These are phyloP conservation scores for Chondrus crispus DNA, from an alignment of 23 red algal species.

Conservation along the genomic window DNA sequence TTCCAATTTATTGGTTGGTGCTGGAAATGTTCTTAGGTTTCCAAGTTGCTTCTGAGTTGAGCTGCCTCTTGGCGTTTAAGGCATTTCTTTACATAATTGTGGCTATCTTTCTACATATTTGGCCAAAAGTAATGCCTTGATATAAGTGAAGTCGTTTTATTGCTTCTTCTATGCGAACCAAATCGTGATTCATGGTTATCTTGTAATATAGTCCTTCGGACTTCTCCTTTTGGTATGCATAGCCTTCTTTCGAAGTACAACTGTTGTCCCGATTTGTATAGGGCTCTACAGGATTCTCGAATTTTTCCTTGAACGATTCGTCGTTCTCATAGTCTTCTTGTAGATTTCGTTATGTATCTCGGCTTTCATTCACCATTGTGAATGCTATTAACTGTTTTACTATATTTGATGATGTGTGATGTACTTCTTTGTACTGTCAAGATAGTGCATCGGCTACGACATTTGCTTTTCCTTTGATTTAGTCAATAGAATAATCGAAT, in stretches of 20 bases:
- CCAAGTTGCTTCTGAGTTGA: background rate
- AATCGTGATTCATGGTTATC: conserved; percentile 3
- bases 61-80: background rate
- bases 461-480: conserved; percentile 23
- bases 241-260: background rate
- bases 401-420: background rate
- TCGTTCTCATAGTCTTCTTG: background rate
- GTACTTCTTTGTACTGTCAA: background rate
- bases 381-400: background rate
- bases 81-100: background rate
- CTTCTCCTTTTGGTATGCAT: background rate
- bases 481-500: conserved; percentile 13
- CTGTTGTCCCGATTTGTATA: background rate
- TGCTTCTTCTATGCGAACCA: background rate
- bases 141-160: background rate
- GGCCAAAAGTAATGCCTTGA: conserved; percentile 24
- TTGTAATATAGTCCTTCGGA: background rate
- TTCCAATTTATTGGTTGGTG: background rate
- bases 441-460: conserved; percentile 17
- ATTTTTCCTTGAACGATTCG: background rate
- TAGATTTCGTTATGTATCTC: background rate
- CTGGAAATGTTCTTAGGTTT: background rate
- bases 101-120: background rate
- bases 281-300: background rate
- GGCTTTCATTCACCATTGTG: background rate